Conservation (phyloP, 352 stramenopile species). For the Peronosclerospora sorghi region DNA sequence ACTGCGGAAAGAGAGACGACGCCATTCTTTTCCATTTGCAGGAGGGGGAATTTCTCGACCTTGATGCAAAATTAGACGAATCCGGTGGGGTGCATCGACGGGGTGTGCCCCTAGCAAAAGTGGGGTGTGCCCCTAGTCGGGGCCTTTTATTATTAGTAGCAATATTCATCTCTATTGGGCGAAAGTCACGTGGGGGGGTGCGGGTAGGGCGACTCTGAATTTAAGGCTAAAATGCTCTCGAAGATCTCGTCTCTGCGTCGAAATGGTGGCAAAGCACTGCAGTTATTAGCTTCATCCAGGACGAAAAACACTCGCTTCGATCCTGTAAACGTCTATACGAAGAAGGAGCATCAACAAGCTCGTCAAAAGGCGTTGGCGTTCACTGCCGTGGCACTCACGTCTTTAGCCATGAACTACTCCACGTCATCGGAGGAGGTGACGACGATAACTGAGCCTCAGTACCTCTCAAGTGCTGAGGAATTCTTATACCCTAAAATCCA, state of each 20-base stretch:
- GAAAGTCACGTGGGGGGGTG: too few species aligned
- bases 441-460: conserved; percentile 13
- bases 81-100: too few species aligned
- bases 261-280: conserved; percentile 16
- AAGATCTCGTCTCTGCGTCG: conserved; percentile 11
- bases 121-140: too few species aligned
- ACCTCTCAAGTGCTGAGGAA: conserved; percentile 41
- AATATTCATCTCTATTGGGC: too few species aligned
- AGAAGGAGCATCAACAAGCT: conserved; percentile 7
- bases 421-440: conserved; percentile 15
- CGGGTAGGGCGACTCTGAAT: too few species aligned
- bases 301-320: conserved; percentile 9
- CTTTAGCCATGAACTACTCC: conserved; percentile 17
- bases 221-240: conserved; percentile 13
- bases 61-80: too few species aligned
- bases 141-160: too few species aligned
- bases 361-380: conserved; percentile 13
- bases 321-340: conserved; percentile 16
- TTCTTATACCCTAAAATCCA: conserved; percentile 79
- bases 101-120: too few species aligned
- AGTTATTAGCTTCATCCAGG: conserved; percentile 16
- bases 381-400: conserved; percentile 17
- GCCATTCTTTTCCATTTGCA: too few species aligned
- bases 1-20: too few species aligned
- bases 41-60: too few species aligned